Percentiles rank a stretch among this genome's conserved stretches.
Conservation (phyloP, 2,329 filamentous ascomycete genomes). For the Ilyonectria robusta region DNA sequence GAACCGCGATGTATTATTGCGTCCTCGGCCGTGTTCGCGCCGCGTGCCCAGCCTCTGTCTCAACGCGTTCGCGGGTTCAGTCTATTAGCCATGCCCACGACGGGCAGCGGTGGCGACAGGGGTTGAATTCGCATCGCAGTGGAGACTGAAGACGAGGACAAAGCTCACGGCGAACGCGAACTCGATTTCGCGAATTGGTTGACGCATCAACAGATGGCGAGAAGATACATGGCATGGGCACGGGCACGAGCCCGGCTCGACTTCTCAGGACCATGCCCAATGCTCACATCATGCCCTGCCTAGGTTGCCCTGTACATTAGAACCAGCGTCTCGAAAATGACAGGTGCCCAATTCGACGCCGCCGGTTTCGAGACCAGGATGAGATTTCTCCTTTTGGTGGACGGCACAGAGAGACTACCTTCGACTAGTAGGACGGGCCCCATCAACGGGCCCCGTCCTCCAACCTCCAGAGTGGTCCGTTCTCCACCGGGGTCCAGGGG, state of each 20-base stretch:
- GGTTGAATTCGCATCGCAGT: constrained; percentile 34
- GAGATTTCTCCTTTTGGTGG: constrained; percentile 36
- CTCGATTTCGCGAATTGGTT: constrained; percentile 33
- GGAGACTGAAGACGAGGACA: constrained; percentile 36
- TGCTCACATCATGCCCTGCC: constrained; percentile 16
- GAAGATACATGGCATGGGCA: constrained; percentile 16
- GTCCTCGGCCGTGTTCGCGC: constrained; percentile 18
- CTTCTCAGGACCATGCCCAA: constrained; percentile 15
- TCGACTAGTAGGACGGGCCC: constrained; percentile 21
- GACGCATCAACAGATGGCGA: constrained; percentile 39
- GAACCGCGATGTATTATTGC: neutral
- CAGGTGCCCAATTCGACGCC: constrained; percentile 34
- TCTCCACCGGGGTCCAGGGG: constrained; percentile 16
- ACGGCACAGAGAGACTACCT: constrained; percentile 22
- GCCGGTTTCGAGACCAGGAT: constrained; percentile 42
- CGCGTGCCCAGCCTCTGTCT: constrained; percentile 32
- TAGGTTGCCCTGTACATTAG: constrained; percentile 6
- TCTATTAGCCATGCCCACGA: constrained; percentile 33
- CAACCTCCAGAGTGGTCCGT: constrained; percentile 15
- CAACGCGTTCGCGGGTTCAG: constrained; percentile 26
- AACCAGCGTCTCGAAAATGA: constrained; percentile 37
- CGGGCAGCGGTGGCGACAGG: constrained; percentile 38
- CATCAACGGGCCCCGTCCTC: constrained; percentile 17
- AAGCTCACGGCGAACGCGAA: constrained; percentile 7
- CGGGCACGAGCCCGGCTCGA: neutral